phyloP scores from a whole-genome alignment of 2,329 filamentous ascomycete genomes.

The Trichothecium sympodiale region DNA sequence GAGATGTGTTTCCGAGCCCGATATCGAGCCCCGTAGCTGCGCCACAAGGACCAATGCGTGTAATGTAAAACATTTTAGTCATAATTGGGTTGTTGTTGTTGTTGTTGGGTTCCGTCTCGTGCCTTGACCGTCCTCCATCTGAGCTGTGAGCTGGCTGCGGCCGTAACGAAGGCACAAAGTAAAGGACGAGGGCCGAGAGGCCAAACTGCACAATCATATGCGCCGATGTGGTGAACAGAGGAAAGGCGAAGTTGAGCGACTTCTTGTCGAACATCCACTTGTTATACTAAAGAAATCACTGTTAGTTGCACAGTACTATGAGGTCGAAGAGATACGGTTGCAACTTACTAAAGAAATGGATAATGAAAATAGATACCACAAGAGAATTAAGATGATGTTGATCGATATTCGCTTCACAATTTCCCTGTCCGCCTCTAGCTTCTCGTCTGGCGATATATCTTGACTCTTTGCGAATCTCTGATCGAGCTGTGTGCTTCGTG shows the following conservation, averaged over 20 bases:
- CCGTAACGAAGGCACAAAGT: slow-evolving; percentile 70
- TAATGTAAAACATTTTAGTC: slow-evolving; percentile 84
- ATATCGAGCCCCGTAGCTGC: slow-evolving; percentile 91
- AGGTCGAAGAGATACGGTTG: too few species aligned
- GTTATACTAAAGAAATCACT: slow-evolving; percentile 71
- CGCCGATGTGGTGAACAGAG: slow-evolving; percentile 85
- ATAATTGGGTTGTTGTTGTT: slow-evolving; percentile 46
- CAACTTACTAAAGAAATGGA: slow-evolving; percentile 81
- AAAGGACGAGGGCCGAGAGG: slow-evolving; percentile 67
- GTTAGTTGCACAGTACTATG: too few species aligned
- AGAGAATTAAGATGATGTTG: slow-evolving; percentile 69
- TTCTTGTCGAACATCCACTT: slow-evolving; percentile 97
- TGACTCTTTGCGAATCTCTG: slow-evolving; percentile 54
- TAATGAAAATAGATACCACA: slow-evolving; percentile 89
- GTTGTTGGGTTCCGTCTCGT: slow-evolving; percentile 36
- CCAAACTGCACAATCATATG: slow-evolving; percentile 94
- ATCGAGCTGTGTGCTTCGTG: slow-evolving; percentile 57
- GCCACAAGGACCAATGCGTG: slow-evolving; percentile 83
- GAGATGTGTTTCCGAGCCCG: slow-evolving; percentile 86
- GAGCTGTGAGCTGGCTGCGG: slow-evolving; percentile 43
- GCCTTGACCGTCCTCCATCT: slow-evolving; percentile 37
- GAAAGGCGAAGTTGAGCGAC: slow-evolving; percentile 82
- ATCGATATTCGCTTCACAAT: slow-evolving; percentile 58
- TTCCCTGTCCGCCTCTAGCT: slow-evolving; percentile 63
- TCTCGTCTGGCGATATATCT: slow-evolving; percentile 57